Conservation (phyloP, 2,329 filamentous ascomycete genomes). For the Botrytis medusae region DNA sequence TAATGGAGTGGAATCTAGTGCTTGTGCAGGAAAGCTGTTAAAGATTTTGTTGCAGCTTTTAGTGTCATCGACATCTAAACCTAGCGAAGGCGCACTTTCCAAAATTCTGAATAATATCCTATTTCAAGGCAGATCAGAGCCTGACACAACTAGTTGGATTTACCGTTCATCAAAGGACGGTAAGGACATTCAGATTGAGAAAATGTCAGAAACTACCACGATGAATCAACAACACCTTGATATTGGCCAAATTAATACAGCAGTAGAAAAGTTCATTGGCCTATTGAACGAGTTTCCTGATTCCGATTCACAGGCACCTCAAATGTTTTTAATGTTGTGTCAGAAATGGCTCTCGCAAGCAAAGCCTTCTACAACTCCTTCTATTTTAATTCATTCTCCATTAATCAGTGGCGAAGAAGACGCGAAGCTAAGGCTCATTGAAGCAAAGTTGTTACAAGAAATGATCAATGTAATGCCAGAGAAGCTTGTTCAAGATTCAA, state of each 20-base stretch:
- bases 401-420: conserved; percentile 42
- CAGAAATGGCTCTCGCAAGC: conserved; percentile 53
- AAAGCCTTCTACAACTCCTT: neutral
- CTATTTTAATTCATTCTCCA: conserved; percentile 38
- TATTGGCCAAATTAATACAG: conserved; percentile 41
- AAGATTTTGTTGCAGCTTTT: conserved; percentile 58
- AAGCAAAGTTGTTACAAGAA: conserved; percentile 63
- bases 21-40: conserved; percentile 45
- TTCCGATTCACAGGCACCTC: conserved; percentile 49
- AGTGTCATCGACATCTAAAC: conserved; percentile 43
- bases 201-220: conserved; percentile 22
- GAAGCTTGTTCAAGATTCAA: conserved; percentile 62
- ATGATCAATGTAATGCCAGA: conserved; percentile 64
- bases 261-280: conserved; percentile 49
- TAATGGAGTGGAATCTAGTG: neutral
- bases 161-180: conserved; percentile 50
- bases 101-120: conserved; percentile 55
- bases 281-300: conserved; percentile 47
- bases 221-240: conserved; percentile 14
- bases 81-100: conserved; percentile 45
- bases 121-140: conserved; percentile 49
- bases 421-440: conserved; percentile 50
- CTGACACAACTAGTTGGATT: conserved; percentile 48
- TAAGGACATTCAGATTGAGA: conserved; percentile 51
- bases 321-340: conserved; percentile 60